Evolutionary conservation across 139 green algal species (phyloP), one percentile per base, ranked within the genome.

Genomic region (Haematococcus sp.): DNA sequence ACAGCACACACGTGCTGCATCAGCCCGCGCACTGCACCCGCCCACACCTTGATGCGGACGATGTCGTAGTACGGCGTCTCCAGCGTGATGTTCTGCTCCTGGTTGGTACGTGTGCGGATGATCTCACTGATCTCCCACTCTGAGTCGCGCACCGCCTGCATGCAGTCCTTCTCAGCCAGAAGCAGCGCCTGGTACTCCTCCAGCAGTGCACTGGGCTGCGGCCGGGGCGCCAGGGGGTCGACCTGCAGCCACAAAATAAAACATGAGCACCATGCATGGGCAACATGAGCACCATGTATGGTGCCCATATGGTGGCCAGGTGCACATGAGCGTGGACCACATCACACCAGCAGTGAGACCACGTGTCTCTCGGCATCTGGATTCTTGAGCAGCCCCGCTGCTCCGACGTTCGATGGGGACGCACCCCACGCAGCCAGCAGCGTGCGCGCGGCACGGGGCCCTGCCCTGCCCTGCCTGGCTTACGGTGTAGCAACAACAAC

Each of bases 21-120:
- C 5, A 4, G 17, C 27, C 7, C 28, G 15, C 59, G 16, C n/a
- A 30, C 54, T 27, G 61, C 19, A 19, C 16, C 13, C 22, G 23
- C 9, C 17, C 74, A 9, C 31, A 82, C 82, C 77, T 91, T 88
- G 63, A 89, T 82, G 52, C 84, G 82, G 19, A 88, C 81, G 4
- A 93, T 85, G 84, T 97, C 90, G 75, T 94, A 94, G 81, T 94
- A 97, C 1, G 91, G 91, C 35, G 77, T 87, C 46, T 88, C 76
- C 63, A 94, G 79, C 0, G 68, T 83, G 80, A 94, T 92, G 71
- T 77, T 87, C 76, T 90, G 82, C 71, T 85, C 80, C 71, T 91
- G 86, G 76, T 90, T 89, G 68, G 69, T 86, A 27, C 91, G 81
- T 23, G 76, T 85, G 44, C 77, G 79, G 16, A 86, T 52, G 58